Base-by-base conservation (phyloP, 495 filamentous ascomycete genomes). In the Penicillium longicatenatum region DNA sequence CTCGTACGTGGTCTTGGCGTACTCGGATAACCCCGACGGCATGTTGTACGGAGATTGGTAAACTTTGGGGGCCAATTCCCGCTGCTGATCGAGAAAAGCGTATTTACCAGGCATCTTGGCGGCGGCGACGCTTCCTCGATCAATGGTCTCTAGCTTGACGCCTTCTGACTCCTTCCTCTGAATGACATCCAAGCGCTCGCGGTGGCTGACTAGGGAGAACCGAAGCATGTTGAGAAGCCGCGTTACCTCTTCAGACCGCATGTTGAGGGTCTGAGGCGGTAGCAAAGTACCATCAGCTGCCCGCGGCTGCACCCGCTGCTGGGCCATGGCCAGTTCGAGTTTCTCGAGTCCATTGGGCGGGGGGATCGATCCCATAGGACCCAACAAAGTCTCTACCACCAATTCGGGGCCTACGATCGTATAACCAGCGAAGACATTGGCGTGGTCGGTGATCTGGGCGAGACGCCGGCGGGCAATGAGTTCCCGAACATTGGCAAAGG, bases 11-110 rank as follows among this genome's bases (percentile, higher is more conserved):
- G 65, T 72, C 57, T 76, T 73, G 50, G 76, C 75, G 55, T 77
- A 76, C 48, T 78, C 73, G 5, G 74, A 76, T 30, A 79, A 71
- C 2, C 76, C 76, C 14, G 73, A 77, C 29, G 76, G 76, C 69
- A 76, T 76, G 58, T 79, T 71, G 58, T 79, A 79, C 14, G 76
- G 76, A n/a, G 76, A 79, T 60, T 72, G 75, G 52, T 79, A 79
- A 20, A 78, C 74, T 56, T 71, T 69, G 63, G 76, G 76, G 30
- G 67, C 68, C 59, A 72, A 61, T 49, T 73, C 70, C 44, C 72
- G 70, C 55, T 79, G 76, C 53, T 72, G 74, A 49, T 77, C 74
- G 31, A 79, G 66, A 56, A 72, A 79, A 48, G 76, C 75, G 54
- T 75, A 79, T 61, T 72, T 73, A 37, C 74, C 71, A 12, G 76